Evolutionary conservation across 2,329 filamentous ascomycete species (phyloP), one percentile per base, ranked within the genome.

Genomic region (Ophioceras dolichostomum): DNA sequence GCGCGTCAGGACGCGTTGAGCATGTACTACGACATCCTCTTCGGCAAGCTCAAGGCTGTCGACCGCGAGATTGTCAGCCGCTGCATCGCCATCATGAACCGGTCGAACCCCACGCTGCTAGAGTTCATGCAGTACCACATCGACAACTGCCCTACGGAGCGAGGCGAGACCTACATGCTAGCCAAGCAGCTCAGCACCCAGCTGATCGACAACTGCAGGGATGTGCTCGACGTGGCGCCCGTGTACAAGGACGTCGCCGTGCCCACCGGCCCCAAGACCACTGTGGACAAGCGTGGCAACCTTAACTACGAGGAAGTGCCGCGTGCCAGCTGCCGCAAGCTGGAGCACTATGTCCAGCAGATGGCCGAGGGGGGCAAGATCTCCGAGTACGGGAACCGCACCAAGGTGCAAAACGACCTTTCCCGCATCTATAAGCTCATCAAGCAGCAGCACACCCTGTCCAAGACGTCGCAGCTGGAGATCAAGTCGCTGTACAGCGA

Each of bases 51-150:
- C 38, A 78, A 91, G 66, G 85, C 80, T 35, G 83, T 98, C 29
- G 91, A 98, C 53, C 84, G 91, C 45, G 91, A 98, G 60, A 98
- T 96, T 51, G 91, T 98, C 56, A 95, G 88, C 62, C 88, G 88
- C 58, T 98, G 91, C 64, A 96, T 98, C 54, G 83, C 86, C 48
- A 91, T 98, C 63, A 98, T 98, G 91, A 98, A 95, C 68, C 83
- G 91, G 44, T 94, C 91, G 24, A 98, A 96, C 57, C 91, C 91
- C 3, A 82, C 85, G 26, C 76, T 98, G 2, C 74, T 98, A 41
- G 89, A 98, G 49, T 98, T 95, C 62, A 98, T 98, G 91, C 91
- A 98, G 58, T 96, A 98, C 52, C 91, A 98, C 65, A 98, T 98
- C 53, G 91, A 98, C 53, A 91, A 96, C 67, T 96, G 89, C 65